Conservation (phyloP, 2,329 filamentous ascomycete genomes). For the Microsporum audouinii region DNA sequence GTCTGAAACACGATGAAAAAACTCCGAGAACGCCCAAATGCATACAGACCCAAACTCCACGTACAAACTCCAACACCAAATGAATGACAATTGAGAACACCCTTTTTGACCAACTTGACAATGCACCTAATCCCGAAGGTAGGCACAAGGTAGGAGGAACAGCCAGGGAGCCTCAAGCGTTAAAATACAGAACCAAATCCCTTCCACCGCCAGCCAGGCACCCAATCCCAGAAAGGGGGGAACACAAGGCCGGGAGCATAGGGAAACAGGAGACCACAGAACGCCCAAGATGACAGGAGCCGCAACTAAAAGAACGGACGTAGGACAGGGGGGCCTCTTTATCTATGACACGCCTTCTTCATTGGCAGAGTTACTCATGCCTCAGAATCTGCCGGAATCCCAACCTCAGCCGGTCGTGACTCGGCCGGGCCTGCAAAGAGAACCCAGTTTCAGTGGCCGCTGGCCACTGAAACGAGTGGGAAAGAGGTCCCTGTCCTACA, state of each 20-base stretch:
- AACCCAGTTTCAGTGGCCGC: not conserved
- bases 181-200: slow-evolving; percentile 5
- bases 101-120: not conserved
- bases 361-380: not conserved
- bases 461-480: slow-evolving; percentile 7
- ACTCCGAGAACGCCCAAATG: not conserved
- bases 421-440: not conserved
- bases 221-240: not conserved
- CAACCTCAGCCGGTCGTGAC: not conserved
- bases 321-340: not conserved
- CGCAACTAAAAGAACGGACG: slow-evolving; percentile 2
- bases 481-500: not conserved
- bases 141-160: not conserved
- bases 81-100: not conserved
- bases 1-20: not conserved
- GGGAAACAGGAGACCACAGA: slow-evolving; percentile 1
- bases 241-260: not conserved
- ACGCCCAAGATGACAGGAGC: slow-evolving; percentile 6
- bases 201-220: not conserved
- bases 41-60: slow-evolving; percentile 4
- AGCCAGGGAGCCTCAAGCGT: not conserved
- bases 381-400: not conserved
- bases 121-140: slow-evolving; percentile 1
- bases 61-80: not conserved
- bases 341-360: not conserved